Base-by-base conservation (phyloP, 2,329 filamentous ascomycete species). In the Byssothecium circinans region DNA sequence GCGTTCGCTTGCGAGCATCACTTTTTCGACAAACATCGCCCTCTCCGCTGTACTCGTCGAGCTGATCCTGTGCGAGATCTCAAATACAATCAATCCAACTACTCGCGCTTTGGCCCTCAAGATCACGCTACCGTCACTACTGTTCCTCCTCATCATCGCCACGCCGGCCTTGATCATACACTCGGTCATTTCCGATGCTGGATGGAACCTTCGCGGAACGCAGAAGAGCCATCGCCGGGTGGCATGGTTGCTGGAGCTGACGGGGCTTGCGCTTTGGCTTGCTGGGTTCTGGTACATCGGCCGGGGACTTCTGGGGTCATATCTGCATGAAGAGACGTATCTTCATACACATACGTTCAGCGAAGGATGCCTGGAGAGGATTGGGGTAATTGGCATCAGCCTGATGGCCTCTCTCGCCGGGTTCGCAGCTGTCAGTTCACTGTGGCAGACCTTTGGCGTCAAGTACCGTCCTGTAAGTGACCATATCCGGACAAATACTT, bases 331-430 rank as follows among this genome's bases (percentile, higher is more conserved):
- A 53, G 65, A 74, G 53, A 64, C 72, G 45, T 68, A 71, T 42
- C 58, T 75, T 47, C 67, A 72, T 37, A 58, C 72, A 11, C 72
- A 77, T 47, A 73, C 70, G 19, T 74, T 83, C 43, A 78, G 76
- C 38, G 79, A 83, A 58, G 80, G 78, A 25, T 82, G 80, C 58
- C 64, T 83, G 37, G 80, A 82, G 56, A 69, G 90, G 36, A 84
- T 95, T 20, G 90, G 89, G 11, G 86, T 95, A 33, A 89, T 95
- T 53, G 90, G 90, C 3, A 90, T 94, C 46, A 85, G 87, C 39
- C 74, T 94, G 43, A 95, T 95, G 89, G 90, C 89, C 14, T 79
- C 91, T 12, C 76, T 95, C n/a, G 89, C 89, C 6, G 90, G 90
- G 0, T 95, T 95, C 61, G 90, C 90, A 5, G 89, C 89, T n/a